Conservation (phyloP, 1,284 basidiomycete species). For the Trichosporon coremiiforme region DNA sequence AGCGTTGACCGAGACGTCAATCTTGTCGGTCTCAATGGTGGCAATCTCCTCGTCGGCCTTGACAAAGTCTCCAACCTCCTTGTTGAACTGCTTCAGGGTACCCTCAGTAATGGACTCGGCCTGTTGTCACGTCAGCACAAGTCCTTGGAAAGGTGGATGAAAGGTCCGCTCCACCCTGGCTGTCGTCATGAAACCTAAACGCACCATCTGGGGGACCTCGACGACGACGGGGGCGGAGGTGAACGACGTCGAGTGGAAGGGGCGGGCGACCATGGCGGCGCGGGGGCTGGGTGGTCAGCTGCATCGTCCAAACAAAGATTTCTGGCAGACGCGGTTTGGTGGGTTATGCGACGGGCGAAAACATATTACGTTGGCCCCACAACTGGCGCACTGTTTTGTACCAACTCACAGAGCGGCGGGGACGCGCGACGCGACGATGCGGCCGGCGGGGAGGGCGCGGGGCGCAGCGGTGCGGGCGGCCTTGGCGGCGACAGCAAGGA, state of each 20-base stretch:
- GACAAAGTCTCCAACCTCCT: slow-evolving; percentile 90
- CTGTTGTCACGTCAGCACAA: slow-evolving; percentile 28
- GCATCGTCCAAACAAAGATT: background rate
- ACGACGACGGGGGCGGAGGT: slow-evolving; percentile 56
- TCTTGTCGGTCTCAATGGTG: slow-evolving; percentile 99
- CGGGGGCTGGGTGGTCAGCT: slow-evolving; percentile 12
- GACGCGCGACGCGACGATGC: slow-evolving; percentile 20
- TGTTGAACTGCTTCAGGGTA: slow-evolving; percentile 92
- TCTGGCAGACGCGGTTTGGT: background rate
- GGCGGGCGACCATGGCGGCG: slow-evolving; percentile 25
- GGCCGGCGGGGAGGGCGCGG: slow-evolving; percentile 25
- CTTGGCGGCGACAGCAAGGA: slow-evolving; percentile 35
- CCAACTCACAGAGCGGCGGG: slow-evolving; percentile 5
- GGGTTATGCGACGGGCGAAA: background rate
- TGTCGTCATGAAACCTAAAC: slow-evolving; percentile 17
- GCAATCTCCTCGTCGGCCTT: slow-evolving; percentile 93
- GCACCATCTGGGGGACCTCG: slow-evolving; percentile 91
- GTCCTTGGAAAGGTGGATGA: background rate
- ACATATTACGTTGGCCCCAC: slow-evolving; percentile 18
- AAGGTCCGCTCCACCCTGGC: background rate
- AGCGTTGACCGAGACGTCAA: slow-evolving; percentile 96
- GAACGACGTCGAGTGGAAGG: slow-evolving; percentile 31
- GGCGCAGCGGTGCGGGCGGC: slow-evolving; percentile 27
- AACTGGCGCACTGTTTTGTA: background rate
- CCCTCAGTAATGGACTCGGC: slow-evolving; percentile 98